Evolutionary conservation across 108 stramenopile genomes (phyloP).

Genomic region (Epithemia pelagica): DNA sequence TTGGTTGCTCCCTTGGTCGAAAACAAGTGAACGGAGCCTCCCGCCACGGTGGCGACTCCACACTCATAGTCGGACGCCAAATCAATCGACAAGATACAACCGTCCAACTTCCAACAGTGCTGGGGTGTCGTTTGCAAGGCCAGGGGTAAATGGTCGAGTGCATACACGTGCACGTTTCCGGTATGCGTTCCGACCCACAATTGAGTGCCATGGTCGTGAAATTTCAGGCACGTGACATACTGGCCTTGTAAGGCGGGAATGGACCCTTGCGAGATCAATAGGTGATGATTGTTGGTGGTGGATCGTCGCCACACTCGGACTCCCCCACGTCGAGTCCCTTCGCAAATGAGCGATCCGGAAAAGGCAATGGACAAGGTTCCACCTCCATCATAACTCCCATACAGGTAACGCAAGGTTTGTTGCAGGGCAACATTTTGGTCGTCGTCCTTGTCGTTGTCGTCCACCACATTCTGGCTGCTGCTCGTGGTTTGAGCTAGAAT

Average conservation of each 20-base stretch:
- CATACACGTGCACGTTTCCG: constrained; percentile 15
- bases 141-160: constrained; percentile 13
- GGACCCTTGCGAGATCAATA: constrained; percentile 21
- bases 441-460: constrained; percentile 5
- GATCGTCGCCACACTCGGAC: constrained; percentile 13
- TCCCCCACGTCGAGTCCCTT: constrained; percentile 13
- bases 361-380: constrained; percentile 22
- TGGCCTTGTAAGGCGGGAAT: constrained; percentile 14
- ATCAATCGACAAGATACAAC: constrained; percentile 8
- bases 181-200: constrained; percentile 23
- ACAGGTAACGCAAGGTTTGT: constrained; percentile 8
- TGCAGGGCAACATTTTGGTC: background rate
- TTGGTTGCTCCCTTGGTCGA: constrained; percentile 9
- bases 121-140: constrained; percentile 15
- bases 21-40: constrained; percentile 20
- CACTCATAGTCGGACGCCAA: constrained; percentile 11
- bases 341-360: constrained; percentile 11
- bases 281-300: background rate
- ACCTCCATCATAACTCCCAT: constrained; percentile 26
- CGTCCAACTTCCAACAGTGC: constrained; percentile 6
- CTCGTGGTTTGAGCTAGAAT: constrained; percentile 8
- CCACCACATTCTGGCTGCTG: background rate
- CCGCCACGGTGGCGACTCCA: constrained; percentile 15
- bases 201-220: background rate
- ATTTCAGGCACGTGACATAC: constrained; percentile 12